Conservation (phyloP, 2,329 filamentous ascomycete species). For the Neofusicoccum umdonicola region DNA sequence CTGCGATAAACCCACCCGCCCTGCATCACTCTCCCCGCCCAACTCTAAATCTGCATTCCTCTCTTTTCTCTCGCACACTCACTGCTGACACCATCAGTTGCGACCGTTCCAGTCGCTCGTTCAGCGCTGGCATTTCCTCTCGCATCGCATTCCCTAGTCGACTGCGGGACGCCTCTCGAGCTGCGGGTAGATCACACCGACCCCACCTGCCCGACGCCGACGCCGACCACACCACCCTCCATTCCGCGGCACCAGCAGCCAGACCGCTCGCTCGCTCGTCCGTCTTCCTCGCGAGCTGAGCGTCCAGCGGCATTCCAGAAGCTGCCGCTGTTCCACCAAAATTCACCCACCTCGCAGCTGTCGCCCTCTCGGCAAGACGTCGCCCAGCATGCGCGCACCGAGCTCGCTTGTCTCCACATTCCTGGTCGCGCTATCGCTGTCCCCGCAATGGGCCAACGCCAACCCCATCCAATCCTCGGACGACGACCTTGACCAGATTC, state of each 20-base stretch:
- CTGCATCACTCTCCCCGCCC: neutral
- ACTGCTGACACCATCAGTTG: neutral
- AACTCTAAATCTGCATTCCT: slow-evolving; percentile 4
- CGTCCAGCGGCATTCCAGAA: neutral
- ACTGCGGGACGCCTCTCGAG: neutral
- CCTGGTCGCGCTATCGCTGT: slow-evolving; percentile 14
- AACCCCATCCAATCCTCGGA: slow-evolving; percentile 8
- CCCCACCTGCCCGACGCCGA: neutral
- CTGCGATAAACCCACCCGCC: slow-evolving; percentile 13
- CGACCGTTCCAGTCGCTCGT: slow-evolving; percentile 13
- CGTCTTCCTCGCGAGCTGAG: neutral
- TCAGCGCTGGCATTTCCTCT: neutral
- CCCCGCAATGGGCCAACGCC: slow-evolving; percentile 8
- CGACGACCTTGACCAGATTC: slow-evolving; percentile 1
- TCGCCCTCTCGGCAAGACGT: neutral
- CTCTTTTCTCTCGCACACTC: neutral
- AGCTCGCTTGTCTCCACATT: slow-evolving; percentile 14
- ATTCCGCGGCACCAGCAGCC: neutral
- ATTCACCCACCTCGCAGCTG: neutral
- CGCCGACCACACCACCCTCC: neutral
- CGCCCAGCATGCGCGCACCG: neutral
- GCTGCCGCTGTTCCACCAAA: neutral
- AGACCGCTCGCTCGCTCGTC: neutral
- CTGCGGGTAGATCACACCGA: slow-evolving; percentile 1
- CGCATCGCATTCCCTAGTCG: neutral